Evolutionary conservation across 148 eudicot species (phyloP).

Genomic region (Rhododendron simsii): DNA sequence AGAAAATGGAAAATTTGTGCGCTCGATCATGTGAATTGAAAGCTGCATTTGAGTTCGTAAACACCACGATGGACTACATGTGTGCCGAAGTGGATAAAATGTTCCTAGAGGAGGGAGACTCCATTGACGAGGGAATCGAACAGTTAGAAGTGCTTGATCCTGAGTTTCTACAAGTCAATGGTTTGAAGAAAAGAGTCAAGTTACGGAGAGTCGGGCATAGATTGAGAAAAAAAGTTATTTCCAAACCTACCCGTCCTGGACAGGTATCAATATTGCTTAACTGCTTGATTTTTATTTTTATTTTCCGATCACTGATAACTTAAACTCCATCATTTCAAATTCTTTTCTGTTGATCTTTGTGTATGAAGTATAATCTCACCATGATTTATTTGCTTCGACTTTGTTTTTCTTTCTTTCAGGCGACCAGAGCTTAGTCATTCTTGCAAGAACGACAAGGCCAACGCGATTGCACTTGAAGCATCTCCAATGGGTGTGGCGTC

Average conservation of each 20-base stretch:
- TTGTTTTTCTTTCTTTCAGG: not conserved
- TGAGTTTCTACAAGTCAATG: not conserved
- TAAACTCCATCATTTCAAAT: not conserved
- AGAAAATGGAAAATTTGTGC: not conserved
- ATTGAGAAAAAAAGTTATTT: not conserved
- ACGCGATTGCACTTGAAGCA: not conserved
- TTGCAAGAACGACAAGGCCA: not conserved
- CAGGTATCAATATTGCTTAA: not conserved
- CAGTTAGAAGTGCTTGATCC: not conserved
- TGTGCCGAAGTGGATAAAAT: not conserved
- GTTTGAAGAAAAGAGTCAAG: not conserved
- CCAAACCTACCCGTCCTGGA: not conserved
- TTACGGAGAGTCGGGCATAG: not conserved
- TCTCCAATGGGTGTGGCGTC: not conserved
- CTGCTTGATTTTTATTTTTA: too few species aligned
- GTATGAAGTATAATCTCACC: not conserved
- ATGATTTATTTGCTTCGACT: not conserved
- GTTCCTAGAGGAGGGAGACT: not conserved
- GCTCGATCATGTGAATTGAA: not conserved
- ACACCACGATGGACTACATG: not conserved
- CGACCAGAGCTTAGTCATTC: not conserved
- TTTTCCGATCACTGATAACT: too few species aligned
- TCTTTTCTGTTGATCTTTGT: too few species aligned
- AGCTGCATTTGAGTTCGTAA: not conserved
- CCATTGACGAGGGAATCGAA: not conserved